These are phyloP conservation scores for Aspergillus puulaauensis DNA, from an alignment of 2,329 filamentous ascomycete genomes.

Conservation along the genomic window DNA sequence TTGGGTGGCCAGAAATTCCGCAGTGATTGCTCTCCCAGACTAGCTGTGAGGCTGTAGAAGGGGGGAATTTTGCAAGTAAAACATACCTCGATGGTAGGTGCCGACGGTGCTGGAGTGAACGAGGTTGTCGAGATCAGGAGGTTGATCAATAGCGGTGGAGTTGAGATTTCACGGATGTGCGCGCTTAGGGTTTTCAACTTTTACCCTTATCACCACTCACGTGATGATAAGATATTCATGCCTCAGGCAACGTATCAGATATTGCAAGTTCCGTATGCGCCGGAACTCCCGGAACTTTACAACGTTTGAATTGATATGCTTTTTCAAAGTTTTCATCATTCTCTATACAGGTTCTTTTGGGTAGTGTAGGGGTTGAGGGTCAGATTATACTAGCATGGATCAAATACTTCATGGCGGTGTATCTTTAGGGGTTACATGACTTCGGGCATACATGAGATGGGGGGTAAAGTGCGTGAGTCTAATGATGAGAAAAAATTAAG, in stretches of 20 bases:
- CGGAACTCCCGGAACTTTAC: neutral
- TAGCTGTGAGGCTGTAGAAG: constrained; percentile 41
- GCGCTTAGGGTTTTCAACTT: constrained; percentile 28
- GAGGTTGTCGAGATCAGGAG: constrained; percentile 21
- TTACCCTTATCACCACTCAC: constrained; percentile 32
- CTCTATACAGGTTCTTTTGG: constrained; percentile 30
- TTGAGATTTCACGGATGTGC: constrained; percentile 28
- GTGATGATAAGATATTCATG: constrained; percentile 16
- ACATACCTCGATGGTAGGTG: constrained; percentile 43
- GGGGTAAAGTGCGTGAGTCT: constrained; percentile 16
- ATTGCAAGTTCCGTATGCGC: neutral
- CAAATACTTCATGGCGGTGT: constrained; percentile 32
- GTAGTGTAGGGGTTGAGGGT: constrained; percentile 18
- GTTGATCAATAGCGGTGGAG: constrained; percentile 2
- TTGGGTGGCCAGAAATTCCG: constrained; percentile 16
- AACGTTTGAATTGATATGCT: neutral
- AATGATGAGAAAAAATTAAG: constrained; percentile 28
- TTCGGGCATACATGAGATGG: constrained; percentile 40
- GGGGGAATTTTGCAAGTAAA: constrained; percentile 20
- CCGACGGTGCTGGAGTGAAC: constrained; percentile 30
- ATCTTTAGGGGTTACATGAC: constrained; percentile 43
- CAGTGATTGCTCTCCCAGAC: constrained; percentile 46
- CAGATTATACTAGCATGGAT: constrained; percentile 19
- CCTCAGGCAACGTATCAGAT: constrained; percentile 16
- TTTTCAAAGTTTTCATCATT: constrained; percentile 21